Evolutionary conservation across 129 eudicot genomes (phyloP), one percentile per base, ranked within the genome.

Genomic region (Pulicaria dysenterica): DNA sequence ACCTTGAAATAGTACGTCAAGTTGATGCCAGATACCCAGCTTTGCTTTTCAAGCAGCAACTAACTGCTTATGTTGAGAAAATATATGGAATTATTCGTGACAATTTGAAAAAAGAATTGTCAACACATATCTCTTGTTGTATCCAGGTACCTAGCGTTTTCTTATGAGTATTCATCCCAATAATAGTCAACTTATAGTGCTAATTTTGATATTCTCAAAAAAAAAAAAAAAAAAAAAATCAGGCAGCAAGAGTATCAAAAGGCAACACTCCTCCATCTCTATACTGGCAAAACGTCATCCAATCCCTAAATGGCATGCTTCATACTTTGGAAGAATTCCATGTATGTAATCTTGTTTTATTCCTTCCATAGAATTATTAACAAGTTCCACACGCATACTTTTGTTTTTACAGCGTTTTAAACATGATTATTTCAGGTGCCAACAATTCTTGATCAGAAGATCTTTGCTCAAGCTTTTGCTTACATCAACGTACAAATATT

Each of bases 21-120:
- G 96, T 94, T 68, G 98, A 90, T 51, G 98, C 96, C 56, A 94
- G 90, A 70, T 81, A 87, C 67, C 98, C 98, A 13, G 98, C 97
- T 82, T 83, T 86, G 87, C 97, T 94, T 65, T 94, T 94, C 77
- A 94, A 90, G 86, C 89, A 84, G 63, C 97, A 94, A 78, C 85
- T 94, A 53, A 84, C 93, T 64, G 98, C 98, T 66, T 94, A 90
- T 74, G 96, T 94, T 45, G 98, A 94, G 75, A 94, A 87, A 76
- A 90, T 94, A 7, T 88, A 73, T 76, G 91, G 91, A 57, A 86
- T 90, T 15, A 70, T 90, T 73, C 81, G 96, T 59, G 97, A 94
- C 69, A 94, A 94, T 81, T 38, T 80, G 9, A 94, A 88, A 73
- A 90, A 81, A 77, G 93, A 94, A 61, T 31, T 94, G 79, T 69